These are phyloP conservation scores for Tricholoma terreum DNA, from an alignment of 768 basidiomycete species.

Conservation along the genomic window DNA sequence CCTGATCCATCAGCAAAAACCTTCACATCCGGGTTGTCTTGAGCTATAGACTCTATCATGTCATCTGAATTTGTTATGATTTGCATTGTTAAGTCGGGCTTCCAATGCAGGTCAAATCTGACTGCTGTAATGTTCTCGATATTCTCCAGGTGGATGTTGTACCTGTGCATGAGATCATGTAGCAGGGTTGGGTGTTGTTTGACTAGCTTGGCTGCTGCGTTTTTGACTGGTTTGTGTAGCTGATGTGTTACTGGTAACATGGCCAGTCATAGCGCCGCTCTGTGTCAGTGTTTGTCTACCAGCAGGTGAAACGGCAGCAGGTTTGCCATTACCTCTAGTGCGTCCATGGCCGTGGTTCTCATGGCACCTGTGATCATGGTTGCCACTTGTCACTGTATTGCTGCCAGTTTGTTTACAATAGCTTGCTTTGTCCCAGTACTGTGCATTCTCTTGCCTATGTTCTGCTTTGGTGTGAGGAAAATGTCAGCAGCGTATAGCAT, in stretches of 20 bases:
- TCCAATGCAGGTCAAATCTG: too few species aligned
- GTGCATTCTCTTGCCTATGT: background rate
- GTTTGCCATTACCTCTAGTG: too few species aligned
- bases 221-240: constrained; percentile 11
- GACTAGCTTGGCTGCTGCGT: constrained; percentile 5
- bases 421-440: background rate
- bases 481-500: too few species aligned
- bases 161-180: too few species aligned
- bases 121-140: constrained; percentile 8
- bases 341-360: too few species aligned
- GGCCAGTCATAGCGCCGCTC: constrained; percentile 3
- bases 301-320: constrained; percentile 5
- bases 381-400: constrained; percentile 4
- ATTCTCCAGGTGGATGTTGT: background rate
- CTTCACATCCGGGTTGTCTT: too few species aligned
- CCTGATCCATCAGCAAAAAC: constrained; percentile 4
- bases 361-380: too few species aligned
- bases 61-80: too few species aligned
- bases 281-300: constrained; percentile 5
- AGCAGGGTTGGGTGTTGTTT: too few species aligned
- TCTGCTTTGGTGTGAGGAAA: too few species aligned
- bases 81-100: too few species aligned
- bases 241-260: constrained; percentile 7
- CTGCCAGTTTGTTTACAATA: background rate
- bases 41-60: too few species aligned